These are phyloP conservation scores for Talaromyces sp. DNA, from an alignment of 2,329 filamentous ascomycete genomes.

Conservation along the genomic window DNA sequence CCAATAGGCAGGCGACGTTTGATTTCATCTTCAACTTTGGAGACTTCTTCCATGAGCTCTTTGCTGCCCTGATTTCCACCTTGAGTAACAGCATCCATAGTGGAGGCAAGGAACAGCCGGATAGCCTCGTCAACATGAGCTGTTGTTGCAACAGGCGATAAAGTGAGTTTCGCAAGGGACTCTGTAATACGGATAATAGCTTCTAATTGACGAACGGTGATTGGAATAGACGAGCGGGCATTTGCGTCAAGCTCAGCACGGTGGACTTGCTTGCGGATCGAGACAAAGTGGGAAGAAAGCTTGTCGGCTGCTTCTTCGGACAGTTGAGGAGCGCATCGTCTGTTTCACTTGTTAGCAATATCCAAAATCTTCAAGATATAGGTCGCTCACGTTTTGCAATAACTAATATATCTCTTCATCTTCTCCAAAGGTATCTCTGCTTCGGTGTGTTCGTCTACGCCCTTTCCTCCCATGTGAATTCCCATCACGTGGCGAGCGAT, in stretches of 20 bases:
- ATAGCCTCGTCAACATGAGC: slow-evolving; percentile 96
- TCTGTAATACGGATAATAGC: slow-evolving; percentile 97
- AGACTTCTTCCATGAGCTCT: slow-evolving; percentile 86
- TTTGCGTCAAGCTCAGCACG: slow-evolving; percentile 87
- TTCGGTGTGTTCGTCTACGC: slow-evolving; percentile 75
- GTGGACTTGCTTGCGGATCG: slow-evolving; percentile 90
- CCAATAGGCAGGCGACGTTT: slow-evolving; percentile 85
- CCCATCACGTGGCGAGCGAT: slow-evolving; percentile 97
- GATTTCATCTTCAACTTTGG: slow-evolving; percentile 83
- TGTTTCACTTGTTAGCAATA: slow-evolving; percentile 36
- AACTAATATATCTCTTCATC: slow-evolving; percentile 95
- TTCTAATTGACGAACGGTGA: slow-evolving; percentile 94
- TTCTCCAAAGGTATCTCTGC: slow-evolving; percentile 92
- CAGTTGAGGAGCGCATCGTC: slow-evolving; percentile 86
- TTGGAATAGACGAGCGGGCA: slow-evolving; percentile 87
- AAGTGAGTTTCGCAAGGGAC: slow-evolving; percentile 83
- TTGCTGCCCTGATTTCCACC: slow-evolving; percentile 78
- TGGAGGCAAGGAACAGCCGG: slow-evolving; percentile 89
- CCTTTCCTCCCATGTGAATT: slow-evolving; percentile 89
- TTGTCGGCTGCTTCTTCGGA: slow-evolving; percentile 91
- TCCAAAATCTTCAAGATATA: background rate
- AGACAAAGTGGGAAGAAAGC: slow-evolving; percentile 94
- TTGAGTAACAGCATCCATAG: slow-evolving; percentile 96
- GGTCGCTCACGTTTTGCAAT: slow-evolving; percentile 79
- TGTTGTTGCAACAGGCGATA: slow-evolving; percentile 83